Evolutionary conservation across 2,329 filamentous ascomycete species (phyloP).

Genomic region (Curvularia hawaiiensis): DNA sequence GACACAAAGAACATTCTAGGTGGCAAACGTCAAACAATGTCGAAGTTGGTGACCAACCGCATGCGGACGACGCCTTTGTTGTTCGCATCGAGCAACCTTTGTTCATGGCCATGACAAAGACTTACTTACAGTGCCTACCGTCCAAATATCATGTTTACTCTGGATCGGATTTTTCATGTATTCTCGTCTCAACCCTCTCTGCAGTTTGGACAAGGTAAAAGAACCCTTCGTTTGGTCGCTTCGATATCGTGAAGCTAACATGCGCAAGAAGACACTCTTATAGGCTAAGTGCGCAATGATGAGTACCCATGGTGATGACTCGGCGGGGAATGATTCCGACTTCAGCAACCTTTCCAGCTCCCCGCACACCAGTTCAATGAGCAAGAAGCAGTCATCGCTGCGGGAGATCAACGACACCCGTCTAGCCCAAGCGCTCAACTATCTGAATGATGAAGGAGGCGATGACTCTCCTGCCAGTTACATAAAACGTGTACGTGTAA

Average conservation of each 20-base stretch:
- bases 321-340: constrained; percentile 4
- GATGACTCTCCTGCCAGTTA: constrained; percentile 25
- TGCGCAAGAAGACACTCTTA: not conserved
- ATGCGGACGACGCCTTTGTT: constrained; percentile 26
- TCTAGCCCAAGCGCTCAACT: constrained; percentile 36
- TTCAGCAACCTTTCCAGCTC: constrained; percentile 13
- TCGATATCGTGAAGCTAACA: constrained; percentile 3
- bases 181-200: not conserved
- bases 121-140: not conserved
- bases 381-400: constrained; percentile 9
- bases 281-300: constrained; percentile 9
- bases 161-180: not conserved
- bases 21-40: constrained; percentile 12
- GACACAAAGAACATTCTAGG: constrained; percentile 26
- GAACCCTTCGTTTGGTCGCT: constrained; percentile 13
- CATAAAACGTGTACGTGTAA: constrained; percentile 30
- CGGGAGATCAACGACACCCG: constrained; percentile 26
- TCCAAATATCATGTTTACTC: constrained; percentile 8
- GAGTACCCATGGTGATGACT: not conserved
- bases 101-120: constrained; percentile 30
- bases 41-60: constrained; percentile 13
- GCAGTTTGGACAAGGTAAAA: not conserved
- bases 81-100: constrained; percentile 27
- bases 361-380: constrained; percentile 9
- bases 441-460: constrained; percentile 31